Evolutionary conservation across 1,284 basidiomycete genomes (phyloP), one percentile per base, ranked within the genome.

Genomic region (Mycena citricolor): DNA sequence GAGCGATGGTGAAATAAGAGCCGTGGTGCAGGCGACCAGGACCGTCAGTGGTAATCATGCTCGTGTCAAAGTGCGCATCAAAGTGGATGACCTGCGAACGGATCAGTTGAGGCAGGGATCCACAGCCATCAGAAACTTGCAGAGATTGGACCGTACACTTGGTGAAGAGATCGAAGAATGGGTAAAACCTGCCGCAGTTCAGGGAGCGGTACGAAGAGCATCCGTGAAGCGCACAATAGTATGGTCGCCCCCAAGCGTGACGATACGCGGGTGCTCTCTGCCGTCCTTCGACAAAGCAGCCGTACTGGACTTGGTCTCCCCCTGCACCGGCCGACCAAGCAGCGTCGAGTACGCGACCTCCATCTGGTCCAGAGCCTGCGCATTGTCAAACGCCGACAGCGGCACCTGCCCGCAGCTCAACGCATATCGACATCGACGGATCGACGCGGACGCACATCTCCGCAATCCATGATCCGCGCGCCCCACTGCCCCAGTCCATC

Each of bases 231-330:
- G 23, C 24, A 58, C 78, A 42, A 83, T 77, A 2, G 81, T 79
- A 56, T 83, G 80, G 51, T 83, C 81, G 1, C 82, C 82, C 5
- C 81, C 81, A 16, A 84, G 71, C 62, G 72, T 76, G 39, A 84
- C 54, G 17, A 83, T 72, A 30, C 77, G 68, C 5, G 79, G 81
- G 55, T 80, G 79, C 40, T 70, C 69, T 32, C 64, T 69, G 8
- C 70, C 71, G 49, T 82, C 78, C 44, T 70, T 68, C 1, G 79
- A 69, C 8, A 80, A 61, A 13, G 32, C 43, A 39, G 54, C 33
- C 31, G 44, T 56, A 36, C 39, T 44, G 40, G 21, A 55, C 54
- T 46, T 57, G 44, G 11, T 57, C 44, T 41, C 58, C 5, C 54
- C 64, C 6, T 64, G 61, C 6, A 75, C 63, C 5, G 70, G 66